Percentiles rank a stretch among this genome's conserved stretches.
Conservation (phyloP, 192 early-diverging fungal species). For the Pilaira anomala region DNA sequence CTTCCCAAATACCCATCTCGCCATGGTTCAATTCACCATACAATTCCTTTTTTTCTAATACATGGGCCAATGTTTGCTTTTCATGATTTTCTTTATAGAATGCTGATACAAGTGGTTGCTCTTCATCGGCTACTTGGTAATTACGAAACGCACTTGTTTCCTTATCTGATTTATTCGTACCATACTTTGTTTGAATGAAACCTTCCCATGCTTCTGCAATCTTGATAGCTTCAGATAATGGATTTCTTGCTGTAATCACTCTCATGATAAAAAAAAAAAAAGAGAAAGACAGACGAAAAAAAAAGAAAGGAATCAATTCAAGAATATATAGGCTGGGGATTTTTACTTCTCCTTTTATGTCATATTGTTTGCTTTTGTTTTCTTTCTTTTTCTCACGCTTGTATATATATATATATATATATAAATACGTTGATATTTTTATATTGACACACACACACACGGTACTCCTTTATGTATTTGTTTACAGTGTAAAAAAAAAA, state of each 20-base stretch:
- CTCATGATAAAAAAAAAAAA: conserved; percentile 17
- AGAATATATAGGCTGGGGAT: no score
- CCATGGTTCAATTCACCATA: conserved; percentile 22
- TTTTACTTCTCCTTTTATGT: no score
- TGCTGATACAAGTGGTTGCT: conserved; percentile 16
- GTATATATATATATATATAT: no score
- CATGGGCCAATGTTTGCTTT: conserved; percentile 38
- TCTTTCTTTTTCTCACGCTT: no score
- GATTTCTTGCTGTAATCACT: conserved; percentile 9
- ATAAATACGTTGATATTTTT: no score
- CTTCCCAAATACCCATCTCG: conserved; percentile 48
- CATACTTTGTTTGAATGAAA: conserved; percentile 27
- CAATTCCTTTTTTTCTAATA: conserved; percentile 23
- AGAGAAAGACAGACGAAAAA: neutral
- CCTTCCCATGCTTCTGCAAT: conserved; percentile 31
- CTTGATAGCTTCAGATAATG: conserved; percentile 23
- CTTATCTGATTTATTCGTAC: conserved; percentile 17
- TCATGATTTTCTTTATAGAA: conserved; percentile 42
- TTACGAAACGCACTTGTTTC: conserved; percentile 16
- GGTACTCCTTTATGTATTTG: no score
- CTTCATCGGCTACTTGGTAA: conserved; percentile 17
- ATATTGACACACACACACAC: no score
- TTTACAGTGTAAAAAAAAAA: no score
- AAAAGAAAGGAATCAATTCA: no score
- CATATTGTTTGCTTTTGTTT: no score